Evolutionary conservation across 768 basidiomycete genomes (phyloP), one percentile per base, ranked within the genome.

Genomic region (Cystobasidium onofrii): DNA sequence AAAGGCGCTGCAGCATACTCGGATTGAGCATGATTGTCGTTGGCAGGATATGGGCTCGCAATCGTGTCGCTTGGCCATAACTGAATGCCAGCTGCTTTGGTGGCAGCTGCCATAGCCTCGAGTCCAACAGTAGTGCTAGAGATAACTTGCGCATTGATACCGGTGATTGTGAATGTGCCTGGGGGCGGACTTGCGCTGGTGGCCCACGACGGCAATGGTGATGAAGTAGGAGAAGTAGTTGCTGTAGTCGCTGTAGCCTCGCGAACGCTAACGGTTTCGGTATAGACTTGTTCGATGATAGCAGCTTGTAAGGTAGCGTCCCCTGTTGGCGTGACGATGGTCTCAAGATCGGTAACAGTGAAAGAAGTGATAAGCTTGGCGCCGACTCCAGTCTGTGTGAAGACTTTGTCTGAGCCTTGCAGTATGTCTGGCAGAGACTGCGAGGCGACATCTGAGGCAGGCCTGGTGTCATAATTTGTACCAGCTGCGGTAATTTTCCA

Each of bases 271-370:
- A n/a, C n/a, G n/a, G n/a, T 39, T 39, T 15, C 15, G 39, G 7
- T 39, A 6, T 39, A 6, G 39, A 15, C 39, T 15, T 15, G 4
- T 63, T 31, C 31, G 61, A n/a, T 31, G 18, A 3, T 34, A 31
- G 63, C 63, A 39, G 34, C 36, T 64, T 34, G 57, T 12, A 29
- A 6, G 31, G 12, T 6, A 27, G 27, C 6, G 20, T 27, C 15
- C 25, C 17, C 9, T 4, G 33, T 60, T 1, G 29, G 20, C 23
- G 43, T 46, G 7, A 46, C 43, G n/a, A 64, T 41, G 15, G 63
- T 46, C 18, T 31, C 63, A 20, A 64, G 63, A 36, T 64, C 63
- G 25, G 63, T 41, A 10, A 64, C 63, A 18, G 63, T 64, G 63
- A 41, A 63, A n/a, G 63, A 64, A 1, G 63, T 3, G 25, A 64